Base-by-base conservation (phyloP, 495 filamentous ascomycete species). In the Aspergillus cavernicola region DNA sequence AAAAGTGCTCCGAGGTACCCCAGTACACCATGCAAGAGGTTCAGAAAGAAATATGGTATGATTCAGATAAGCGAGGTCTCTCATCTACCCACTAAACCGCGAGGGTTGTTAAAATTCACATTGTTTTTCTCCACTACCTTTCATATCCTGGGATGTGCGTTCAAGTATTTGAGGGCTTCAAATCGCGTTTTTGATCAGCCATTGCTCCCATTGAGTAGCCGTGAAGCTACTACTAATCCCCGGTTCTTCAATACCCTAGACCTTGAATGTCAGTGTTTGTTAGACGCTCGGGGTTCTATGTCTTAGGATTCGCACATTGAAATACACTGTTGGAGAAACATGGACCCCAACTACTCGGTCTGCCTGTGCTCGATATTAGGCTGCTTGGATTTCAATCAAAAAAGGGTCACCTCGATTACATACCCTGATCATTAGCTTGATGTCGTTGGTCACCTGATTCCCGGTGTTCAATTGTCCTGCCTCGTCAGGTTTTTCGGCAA, bases 241-340 rank as follows among this genome's bases (percentile, higher is more conserved):
- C 53, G 79, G 81, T 54, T 87, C 89, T 39, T 93, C 86, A 35
- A 91, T 80, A 8, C 89, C 90, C 80, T 82, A 49, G 20, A 49
- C 19, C 53, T 33, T 50, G 32, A 46, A 33, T 50, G 59, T 72
- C 56, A 74, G 60, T 55, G 45, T 23, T 20, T 43, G 50, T 28
- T 37, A 46, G 13, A 32, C 18, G 19, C 33, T 31, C 56, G 29
- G 51, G 26, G 26, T 32, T 43, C 38, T 42, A 16, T 33, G 37
- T 24, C 12, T 48, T 33, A 46, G 43, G 10, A 44, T 16, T 41
- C 66, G 58, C 60, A 82, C 80, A 70, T 97, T 82, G 70, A 95
- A 93, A 36, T 95, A 69, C 15, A 95, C 89, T 1, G 90, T 96
- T 18, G 91, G 91, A 23, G 86, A 90, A 23, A 96, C 89, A 75